A percentile compares a stretch with the other conserved stretches of the same genome.
Evolutionary conservation across 202 grass and related monocot genomes (phyloP).

Genomic region (Panicum virgatum): DNA sequence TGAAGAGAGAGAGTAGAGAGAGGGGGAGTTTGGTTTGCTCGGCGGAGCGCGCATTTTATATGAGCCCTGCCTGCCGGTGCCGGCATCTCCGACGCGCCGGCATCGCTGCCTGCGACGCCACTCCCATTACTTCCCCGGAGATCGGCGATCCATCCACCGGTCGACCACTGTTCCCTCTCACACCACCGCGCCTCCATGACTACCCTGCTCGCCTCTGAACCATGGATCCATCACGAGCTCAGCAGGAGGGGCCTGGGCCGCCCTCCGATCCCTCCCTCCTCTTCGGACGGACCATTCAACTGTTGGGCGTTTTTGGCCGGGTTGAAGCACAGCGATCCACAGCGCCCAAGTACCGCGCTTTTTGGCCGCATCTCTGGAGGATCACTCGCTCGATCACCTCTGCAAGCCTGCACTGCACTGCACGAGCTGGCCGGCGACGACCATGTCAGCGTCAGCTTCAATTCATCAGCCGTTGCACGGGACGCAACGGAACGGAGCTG

Average conservation of each 20-base stretch:
- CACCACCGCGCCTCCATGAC: too few relatives aligned
- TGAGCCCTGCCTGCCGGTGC: neutral
- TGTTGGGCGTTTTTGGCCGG: neutral
- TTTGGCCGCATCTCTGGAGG: neutral
- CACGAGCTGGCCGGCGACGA: neutral
- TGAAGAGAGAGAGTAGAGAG: too few relatives aligned
- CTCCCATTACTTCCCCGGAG: conserved; percentile 10
- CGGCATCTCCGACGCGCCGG: neutral
- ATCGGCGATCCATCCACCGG: neutral
- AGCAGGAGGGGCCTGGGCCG: neutral
- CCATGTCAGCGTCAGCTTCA: neutral
- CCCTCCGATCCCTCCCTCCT: neutral
- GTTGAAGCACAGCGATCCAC: too few relatives aligned
- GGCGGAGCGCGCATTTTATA: conserved; percentile 14
- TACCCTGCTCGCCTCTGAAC: neutral
- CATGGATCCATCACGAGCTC: neutral
- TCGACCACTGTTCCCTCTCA: neutral
- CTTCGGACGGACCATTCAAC: too few relatives aligned
- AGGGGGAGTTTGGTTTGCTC: neutral
- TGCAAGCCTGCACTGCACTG: neutral
- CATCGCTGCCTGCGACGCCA: neutral
- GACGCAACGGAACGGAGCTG: neutral
- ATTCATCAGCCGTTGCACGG: neutral
- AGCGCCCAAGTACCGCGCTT: too few relatives aligned
- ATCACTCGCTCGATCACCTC: neutral